Base-by-base conservation (phyloP, 2,329 filamentous ascomycete species). In the Coniochaeta hoffmannii region DNA sequence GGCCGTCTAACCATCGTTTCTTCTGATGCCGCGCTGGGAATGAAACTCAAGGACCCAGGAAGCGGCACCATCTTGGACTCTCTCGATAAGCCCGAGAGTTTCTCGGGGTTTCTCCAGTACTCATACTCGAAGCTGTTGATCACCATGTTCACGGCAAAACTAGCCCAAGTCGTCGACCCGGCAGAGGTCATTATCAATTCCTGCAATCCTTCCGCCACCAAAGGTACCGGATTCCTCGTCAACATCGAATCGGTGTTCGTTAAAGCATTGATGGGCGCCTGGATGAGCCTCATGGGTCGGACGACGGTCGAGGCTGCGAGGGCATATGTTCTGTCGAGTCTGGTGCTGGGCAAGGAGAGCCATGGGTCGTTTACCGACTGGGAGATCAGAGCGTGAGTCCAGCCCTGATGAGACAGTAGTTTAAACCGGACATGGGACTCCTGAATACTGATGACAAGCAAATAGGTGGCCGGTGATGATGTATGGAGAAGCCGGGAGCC, bases 1-100 rank as follows among this genome's bases (percentile, higher is more conserved):
- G 58, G 57, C 5, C 61, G 55, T 2, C 31, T 69, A 15, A 63
- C 60, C 14, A 55, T 68, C 14, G 63, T 69, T 3, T 57, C 56
- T 11, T 68, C 68, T 6, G 68, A 65, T 28, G 56, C 58, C 19
- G 59, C 58, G 7, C 58, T 55, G 24, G 62, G 55, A 58, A 52
- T 58, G 4, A 54, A 60, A 9, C 52, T 67, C 24, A 53, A 58
- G 15, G 60, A 60, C 2, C 55, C 60, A 6, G 30, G 55, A 9
- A 53, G 60, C 17, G 31, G 19, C 14, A 15, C 15, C 26, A 61
- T 59, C 53, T 17, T 49, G 24, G 17, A 53, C 5, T 51, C 57
- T 4, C 17, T 56, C 7, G 53, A 61, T 10, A 34, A 24, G 11
- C 34, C 26, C 9, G 22, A 19, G 32, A 22, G 30, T 15, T 53